A percentile compares a stretch with the other conserved stretches of the same genome.
phyloP scores from a whole-genome alignment of 805 yeast genomes.

The Danielia oregonensis region DNA sequence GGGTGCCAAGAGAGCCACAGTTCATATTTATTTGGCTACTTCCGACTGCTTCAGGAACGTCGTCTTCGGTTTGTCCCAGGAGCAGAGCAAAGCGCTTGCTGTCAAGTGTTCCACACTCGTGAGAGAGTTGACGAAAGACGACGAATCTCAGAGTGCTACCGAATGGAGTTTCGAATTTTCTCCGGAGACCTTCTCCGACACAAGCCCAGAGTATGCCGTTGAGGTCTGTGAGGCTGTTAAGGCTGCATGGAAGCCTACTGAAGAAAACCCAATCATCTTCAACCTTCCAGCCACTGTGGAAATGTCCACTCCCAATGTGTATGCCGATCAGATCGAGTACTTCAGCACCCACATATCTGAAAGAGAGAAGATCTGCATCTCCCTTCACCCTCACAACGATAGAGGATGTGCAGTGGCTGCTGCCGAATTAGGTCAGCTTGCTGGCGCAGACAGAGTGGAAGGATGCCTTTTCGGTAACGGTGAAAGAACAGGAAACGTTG shows the following conservation, averaged over 20 bases:
- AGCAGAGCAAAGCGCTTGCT: slow-evolving; percentile 58
- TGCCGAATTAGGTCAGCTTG: slow-evolving; percentile 74
- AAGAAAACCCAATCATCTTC: slow-evolving; percentile 65
- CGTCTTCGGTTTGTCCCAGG: slow-evolving; percentile 61
- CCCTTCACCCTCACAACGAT: slow-evolving; percentile 81
- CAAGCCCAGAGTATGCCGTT: slow-evolving; percentile 59
- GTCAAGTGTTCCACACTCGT: slow-evolving; percentile 61
- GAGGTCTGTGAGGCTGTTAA: slow-evolving; percentile 73
- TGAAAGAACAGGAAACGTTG: slow-evolving; percentile 86
- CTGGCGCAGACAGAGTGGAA: slow-evolving; percentile 86
- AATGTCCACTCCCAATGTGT: slow-evolving; percentile 74
- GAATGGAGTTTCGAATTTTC: slow-evolving; percentile 75
- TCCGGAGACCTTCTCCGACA: slow-evolving; percentile 76
- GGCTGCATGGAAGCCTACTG: slow-evolving; percentile 68
- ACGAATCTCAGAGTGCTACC: slow-evolving; percentile 48
- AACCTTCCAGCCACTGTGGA: slow-evolving; percentile 85
- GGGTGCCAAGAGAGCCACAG: slow-evolving; percentile 74
- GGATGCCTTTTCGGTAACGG: slow-evolving; percentile 86
- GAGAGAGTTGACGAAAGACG: slow-evolving; percentile 66
- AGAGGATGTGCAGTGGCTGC: slow-evolving; percentile 91
- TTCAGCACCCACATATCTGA: slow-evolving; percentile 58
- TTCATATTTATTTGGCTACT: slow-evolving; percentile 74
- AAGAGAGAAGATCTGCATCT: slow-evolving; percentile 68
- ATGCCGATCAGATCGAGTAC: slow-evolving; percentile 82
- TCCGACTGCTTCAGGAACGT: slow-evolving; percentile 71